phyloP scores from a whole-genome alignment of 768 basidiomycete genomes.

The Rhizopogon sp. region DNA sequence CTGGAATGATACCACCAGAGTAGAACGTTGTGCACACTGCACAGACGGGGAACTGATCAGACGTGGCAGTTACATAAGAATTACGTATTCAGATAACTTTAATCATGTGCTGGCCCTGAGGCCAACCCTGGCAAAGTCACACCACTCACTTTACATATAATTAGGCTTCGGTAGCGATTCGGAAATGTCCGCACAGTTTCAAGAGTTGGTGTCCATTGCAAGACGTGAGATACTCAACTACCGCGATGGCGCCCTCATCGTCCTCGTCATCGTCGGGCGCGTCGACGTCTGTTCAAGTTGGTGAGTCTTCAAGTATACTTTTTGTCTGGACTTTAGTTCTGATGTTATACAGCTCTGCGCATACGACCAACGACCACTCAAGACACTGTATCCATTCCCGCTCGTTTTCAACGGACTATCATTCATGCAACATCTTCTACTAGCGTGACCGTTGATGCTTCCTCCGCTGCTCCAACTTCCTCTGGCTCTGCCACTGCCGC shows the following conservation, averaged over 20 bases:
- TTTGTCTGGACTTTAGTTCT: neutral
- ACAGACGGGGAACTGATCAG: too few relatives aligned
- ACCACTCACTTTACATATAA: neutral
- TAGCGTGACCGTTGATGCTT: slow-evolving; percentile 79
- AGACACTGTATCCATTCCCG: slow-evolving; percentile 82
- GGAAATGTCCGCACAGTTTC: neutral
- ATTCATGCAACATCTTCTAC: slow-evolving; percentile 73
- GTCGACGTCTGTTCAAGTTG: slow-evolving; percentile 92
- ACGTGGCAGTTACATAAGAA: too few relatives aligned
- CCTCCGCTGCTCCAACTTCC: slow-evolving; percentile 44
- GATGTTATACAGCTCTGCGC: slow-evolving; percentile 59
- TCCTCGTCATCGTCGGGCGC: slow-evolving; percentile 54
- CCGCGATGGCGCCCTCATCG: slow-evolving; percentile 70
- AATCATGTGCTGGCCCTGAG: too few relatives aligned
- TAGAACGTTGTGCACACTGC: too few relatives aligned
- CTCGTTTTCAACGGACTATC: slow-evolving; percentile 89
- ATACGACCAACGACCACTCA: slow-evolving; percentile 85
- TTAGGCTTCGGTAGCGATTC: neutral
- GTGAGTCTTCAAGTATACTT: slow-evolving; percentile 43
- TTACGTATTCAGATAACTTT: too few relatives aligned
- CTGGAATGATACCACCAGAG: too few relatives aligned
- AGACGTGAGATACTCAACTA: slow-evolving; percentile 4
- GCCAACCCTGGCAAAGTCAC: too few relatives aligned
- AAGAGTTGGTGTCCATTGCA: neutral
- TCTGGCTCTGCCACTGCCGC: slow-evolving; percentile 48